Percentiles rank a stretch among this genome's conserved stretches.
Conservation (phyloP, 768 basidiomycete species). For the Psilocybe tampanensis region DNA sequence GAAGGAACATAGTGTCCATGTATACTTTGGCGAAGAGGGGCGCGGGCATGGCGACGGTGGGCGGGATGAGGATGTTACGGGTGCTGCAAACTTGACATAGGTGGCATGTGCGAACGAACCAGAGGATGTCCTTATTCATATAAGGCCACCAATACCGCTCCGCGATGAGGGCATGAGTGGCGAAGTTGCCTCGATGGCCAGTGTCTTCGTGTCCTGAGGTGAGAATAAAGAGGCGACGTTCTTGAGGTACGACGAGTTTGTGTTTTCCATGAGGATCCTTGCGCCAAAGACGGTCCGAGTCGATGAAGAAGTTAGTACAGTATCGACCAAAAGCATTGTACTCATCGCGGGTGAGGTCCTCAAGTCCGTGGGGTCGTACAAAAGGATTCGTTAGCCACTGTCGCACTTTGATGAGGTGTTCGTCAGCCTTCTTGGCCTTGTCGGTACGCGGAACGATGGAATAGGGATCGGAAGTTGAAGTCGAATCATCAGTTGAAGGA, state of each 20-base stretch:
- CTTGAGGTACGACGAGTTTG: background rate
- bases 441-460: no score
- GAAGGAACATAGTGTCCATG: background rate
- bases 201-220: conserved; percentile 21
- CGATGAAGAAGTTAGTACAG: no score
- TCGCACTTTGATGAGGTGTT: no score
- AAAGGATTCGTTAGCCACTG: no score
- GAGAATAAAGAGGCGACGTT: conserved; percentile 16
- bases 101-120: background rate
- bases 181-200: conserved; percentile 27
- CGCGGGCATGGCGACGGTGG: background rate
- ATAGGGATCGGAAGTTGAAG: no score
- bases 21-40: background rate
- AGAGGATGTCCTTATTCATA: background rate
- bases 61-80: background rate
- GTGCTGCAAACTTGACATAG: background rate
- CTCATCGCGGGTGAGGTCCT: no score
- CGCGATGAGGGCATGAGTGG: conserved; percentile 13
- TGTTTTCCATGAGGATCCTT: no score
- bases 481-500: no score
- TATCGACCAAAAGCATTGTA: no score
- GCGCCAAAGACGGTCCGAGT: no score
- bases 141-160: conserved; percentile 5
- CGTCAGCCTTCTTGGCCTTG: no score
- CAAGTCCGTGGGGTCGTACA: no score